Conservation (phyloP, 2,329 filamentous ascomycete species). For the Fusarium sp. region DNA sequence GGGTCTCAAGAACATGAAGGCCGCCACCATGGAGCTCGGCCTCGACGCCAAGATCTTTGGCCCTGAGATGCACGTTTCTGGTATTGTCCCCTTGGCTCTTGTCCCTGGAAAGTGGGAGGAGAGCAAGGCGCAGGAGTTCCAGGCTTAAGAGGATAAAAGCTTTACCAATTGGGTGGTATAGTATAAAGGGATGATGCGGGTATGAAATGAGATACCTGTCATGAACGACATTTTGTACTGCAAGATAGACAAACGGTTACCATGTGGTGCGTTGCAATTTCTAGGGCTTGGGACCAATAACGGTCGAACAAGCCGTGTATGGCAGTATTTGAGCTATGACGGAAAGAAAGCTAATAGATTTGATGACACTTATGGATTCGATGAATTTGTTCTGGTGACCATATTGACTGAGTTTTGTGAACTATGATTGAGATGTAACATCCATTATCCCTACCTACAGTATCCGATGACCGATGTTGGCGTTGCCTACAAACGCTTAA, state of each 20-base stretch:
- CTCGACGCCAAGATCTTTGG: constrained; percentile 75
- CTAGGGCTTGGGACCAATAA: constrained; percentile 39
- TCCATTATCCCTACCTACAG: not conserved
- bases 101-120: constrained; percentile 72
- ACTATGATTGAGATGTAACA: not conserved
- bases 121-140: constrained; percentile 71
- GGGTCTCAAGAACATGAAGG: constrained; percentile 99
- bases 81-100: constrained; percentile 94
- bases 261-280: constrained; percentile 44
- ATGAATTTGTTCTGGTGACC: constrained; percentile 1
- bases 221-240: constrained; percentile 49
- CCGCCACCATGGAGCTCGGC: constrained; percentile 90
- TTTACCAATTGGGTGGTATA: constrained; percentile 18
- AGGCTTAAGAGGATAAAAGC: constrained; percentile 55
- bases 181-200: constrained; percentile 40
- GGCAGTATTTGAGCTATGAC: constrained; percentile 47
- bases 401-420: not conserved
- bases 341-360: constrained; percentile 48
- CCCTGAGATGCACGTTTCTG: constrained; percentile 93
- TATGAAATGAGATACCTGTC: constrained; percentile 38
- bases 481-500: not conserved
- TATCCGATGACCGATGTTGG: not conserved
- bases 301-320: constrained; percentile 43
- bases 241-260: constrained; percentile 49
- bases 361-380: constrained; percentile 41